Conservation (phyloP, 495 filamentous ascomycete genomes). For the Penicillium paradoxum region DNA sequence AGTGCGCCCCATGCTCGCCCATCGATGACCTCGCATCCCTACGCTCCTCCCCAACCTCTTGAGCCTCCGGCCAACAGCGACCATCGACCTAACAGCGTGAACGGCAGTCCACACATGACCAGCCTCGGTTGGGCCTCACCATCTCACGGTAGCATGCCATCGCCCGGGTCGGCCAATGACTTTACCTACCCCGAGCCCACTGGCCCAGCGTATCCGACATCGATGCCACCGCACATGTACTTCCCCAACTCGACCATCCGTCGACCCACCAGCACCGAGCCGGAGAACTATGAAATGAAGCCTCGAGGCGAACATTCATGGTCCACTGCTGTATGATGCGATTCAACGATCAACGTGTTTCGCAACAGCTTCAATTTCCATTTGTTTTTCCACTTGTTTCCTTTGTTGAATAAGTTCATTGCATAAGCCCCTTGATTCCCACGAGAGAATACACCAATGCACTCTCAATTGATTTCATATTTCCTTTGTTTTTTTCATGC, state of each 20-base stretch:
- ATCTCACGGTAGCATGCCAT: conserved; percentile 57
- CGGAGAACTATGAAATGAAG: conserved; percentile 62
- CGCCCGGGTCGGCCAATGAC: conserved; percentile 59
- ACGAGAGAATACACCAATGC: conserved; percentile 9
- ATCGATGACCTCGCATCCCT: conserved; percentile 80
- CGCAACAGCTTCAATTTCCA: conserved; percentile 7
- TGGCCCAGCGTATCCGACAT: conserved; percentile 49
- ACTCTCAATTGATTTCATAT: conserved; percentile 15
- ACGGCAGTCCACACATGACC: conserved; percentile 68
- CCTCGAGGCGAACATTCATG: conserved; percentile 40
- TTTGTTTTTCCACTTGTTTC: conserved; percentile 16
- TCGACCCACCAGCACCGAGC: conserved; percentile 66
- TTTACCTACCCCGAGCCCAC: conserved; percentile 68
- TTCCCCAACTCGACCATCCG: conserved; percentile 59
- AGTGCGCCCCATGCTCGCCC: conserved; percentile 54
- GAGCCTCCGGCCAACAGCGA: conserved; percentile 83
- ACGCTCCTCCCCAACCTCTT: conserved; percentile 77
- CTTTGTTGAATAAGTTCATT: conserved; percentile 20
- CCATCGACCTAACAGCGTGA: conserved; percentile 60
- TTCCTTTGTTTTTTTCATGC: conserved; percentile 17
- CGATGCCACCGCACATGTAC: conserved; percentile 61
- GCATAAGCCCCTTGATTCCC: conserved; percentile 22
- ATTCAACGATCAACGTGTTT: background rate
- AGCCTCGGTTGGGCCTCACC: conserved; percentile 72
- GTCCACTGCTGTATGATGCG: conserved; percentile 38